Conservation (phyloP, 495 filamentous ascomycete species). For the Penicillium cinerascens region DNA sequence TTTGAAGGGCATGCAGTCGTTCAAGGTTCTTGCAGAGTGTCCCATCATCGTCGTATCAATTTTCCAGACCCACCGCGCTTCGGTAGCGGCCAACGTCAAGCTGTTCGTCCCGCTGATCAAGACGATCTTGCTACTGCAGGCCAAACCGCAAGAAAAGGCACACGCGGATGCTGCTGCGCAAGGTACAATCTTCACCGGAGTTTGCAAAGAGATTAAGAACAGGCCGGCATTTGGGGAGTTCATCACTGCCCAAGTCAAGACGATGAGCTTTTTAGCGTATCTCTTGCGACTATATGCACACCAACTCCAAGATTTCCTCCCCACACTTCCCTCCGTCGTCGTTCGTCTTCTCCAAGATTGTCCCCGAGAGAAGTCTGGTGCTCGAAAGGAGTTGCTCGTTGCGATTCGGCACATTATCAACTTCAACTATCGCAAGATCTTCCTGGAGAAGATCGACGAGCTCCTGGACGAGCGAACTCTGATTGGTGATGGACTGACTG, state of each 20-base stretch:
- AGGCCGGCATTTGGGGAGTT: conserved; percentile 94
- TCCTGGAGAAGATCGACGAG: conserved; percentile 90
- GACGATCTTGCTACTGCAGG: conserved; percentile 81
- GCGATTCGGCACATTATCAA: conserved; percentile 99
- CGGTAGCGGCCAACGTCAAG: conserved; percentile 81
- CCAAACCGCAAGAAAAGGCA: conserved; percentile 88
- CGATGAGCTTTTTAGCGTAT: conserved; percentile 98
- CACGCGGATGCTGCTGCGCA: conserved; percentile 75
- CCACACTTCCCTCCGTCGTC: conserved; percentile 82
- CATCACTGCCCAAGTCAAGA: conserved; percentile 97
- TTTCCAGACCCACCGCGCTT: conserved; percentile 83
- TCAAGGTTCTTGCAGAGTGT: conserved; percentile 96
- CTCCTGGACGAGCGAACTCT: conserved; percentile 88
- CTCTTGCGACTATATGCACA: conserved; percentile 83
- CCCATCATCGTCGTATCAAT: conserved; percentile 98
- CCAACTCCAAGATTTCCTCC: conserved; percentile 85
- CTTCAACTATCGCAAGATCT: conserved; percentile 96
- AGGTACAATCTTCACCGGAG: conserved; percentile 81
- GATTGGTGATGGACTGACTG: conserved; percentile 92
- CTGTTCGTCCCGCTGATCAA: conserved; percentile 93
- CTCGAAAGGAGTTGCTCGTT: conserved; percentile 91
- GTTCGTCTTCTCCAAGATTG: conserved; percentile 92
- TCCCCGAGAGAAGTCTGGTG: conserved; percentile 86
- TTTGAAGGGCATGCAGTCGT: conserved; percentile 92
- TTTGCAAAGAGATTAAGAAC: conserved; percentile 92